Evolutionary conservation across 2,329 filamentous ascomycete genomes (phyloP).

Genomic region (Dactylellina parvicollis): DNA sequence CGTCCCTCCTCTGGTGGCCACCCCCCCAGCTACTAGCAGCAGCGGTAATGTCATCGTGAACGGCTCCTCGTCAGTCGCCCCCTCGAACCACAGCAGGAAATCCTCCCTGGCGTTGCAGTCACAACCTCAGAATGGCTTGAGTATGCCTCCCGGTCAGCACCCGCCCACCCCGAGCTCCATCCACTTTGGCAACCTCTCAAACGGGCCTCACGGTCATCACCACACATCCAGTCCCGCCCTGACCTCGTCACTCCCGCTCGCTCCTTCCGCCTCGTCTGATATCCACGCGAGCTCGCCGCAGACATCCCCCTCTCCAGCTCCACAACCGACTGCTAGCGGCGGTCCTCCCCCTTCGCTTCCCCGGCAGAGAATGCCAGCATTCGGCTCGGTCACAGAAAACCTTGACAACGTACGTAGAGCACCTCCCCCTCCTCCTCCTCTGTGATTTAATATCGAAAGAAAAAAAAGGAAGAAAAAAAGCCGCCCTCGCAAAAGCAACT

Average conservation of each 20-base stretch:
- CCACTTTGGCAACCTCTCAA: constrained; percentile 82
- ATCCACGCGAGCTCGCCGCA: constrained; percentile 83
- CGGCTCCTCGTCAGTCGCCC: constrained; percentile 67
- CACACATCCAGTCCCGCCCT: constrained; percentile 71
- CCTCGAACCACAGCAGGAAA: constrained; percentile 81
- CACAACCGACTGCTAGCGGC: constrained; percentile 82
- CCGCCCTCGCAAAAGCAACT: no score
- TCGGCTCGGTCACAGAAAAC: constrained; percentile 54
- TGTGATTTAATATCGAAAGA: no score
- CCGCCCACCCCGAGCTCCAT: constrained; percentile 70
- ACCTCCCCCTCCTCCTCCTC: no score
- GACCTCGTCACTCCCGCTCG: constrained; percentile 63
- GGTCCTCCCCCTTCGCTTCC: constrained; percentile 77
- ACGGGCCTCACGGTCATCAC: constrained; percentile 62
- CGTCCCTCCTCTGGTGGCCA: constrained; percentile 69
- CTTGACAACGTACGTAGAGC: constrained; percentile 32
- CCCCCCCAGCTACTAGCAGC: constrained; percentile 70
- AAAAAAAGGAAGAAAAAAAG: no score
- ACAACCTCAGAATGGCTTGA: constrained; percentile 54
- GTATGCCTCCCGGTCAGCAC: constrained; percentile 77
- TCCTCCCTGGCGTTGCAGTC: constrained; percentile 75
- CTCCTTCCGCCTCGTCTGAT: constrained; percentile 64
- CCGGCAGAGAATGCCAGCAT: constrained; percentile 54
- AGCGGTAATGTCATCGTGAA: constrained; percentile 73
- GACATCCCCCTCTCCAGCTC: constrained; percentile 91